Base-by-base conservation (phyloP, 306 rosid genomes). In the Leucaena leucocephala region DNA sequence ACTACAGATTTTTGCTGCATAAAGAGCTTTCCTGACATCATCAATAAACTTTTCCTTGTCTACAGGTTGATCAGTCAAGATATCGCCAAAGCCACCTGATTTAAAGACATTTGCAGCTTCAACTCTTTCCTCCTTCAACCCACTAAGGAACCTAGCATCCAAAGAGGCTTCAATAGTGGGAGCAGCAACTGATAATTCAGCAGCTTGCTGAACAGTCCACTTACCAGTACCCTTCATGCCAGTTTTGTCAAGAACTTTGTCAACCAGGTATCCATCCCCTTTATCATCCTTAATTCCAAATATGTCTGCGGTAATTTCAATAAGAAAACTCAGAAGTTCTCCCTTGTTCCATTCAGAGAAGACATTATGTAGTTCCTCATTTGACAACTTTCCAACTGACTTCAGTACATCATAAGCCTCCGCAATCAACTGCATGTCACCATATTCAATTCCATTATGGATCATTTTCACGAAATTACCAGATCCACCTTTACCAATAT, bases 191-290 rank as follows among this genome's bases (percentile, higher is more conserved):
- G 97, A 94, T 74, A 93, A 88, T 49, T 93, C 98, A 58, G 98
- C 98, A 57, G 98, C 97, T 85, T 94, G 98, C 85, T 94, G 98
- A 69, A 94, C 98, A 11, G 97, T 91, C 97, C 98, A 94, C 87
- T 90, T 94, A 74, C 97, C 98, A 50, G 97, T 91, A 52, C 96
- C 98, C 89, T 94, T 94, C 97, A 94, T 91, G 80, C 98, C 97
- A 5, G 98, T 94, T 83, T 94, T 94, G 89, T 94, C 98, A 77
- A 94, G 85, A 76, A 94, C 97, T 84, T 94, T 91, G 89, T 94
- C 98, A 45, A 94, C 98, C 85, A 94, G 89, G 85, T 90, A 77
- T 45, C 98, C 98, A 72, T 90, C 91, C 0, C 85, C 97, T 72
- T 90, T 90, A 75, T 94, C 97, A 54, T 94, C 98, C 92, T 91